These are phyloP conservation scores for Botrytis porri DNA, from an alignment of 2,329 filamentous ascomycete genomes.

Conservation along the genomic window DNA sequence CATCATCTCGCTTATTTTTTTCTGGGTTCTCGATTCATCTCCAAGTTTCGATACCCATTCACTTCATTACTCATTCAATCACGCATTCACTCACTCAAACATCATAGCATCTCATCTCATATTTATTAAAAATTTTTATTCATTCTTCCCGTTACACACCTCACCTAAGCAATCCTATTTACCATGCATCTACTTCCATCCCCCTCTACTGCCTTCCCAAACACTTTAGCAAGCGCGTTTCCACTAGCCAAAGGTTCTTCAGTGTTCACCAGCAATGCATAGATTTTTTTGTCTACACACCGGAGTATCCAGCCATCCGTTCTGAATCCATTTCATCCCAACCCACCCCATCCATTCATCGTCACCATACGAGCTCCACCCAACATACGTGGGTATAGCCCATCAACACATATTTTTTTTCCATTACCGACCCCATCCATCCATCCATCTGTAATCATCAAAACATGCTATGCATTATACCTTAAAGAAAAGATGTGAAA, in stretches of 20 bases:
- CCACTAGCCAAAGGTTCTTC: neutral
- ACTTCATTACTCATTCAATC: neutral
- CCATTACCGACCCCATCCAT: slow-evolving; percentile 6
- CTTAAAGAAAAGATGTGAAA: slow-evolving; percentile 7
- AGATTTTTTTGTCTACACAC: neutral
- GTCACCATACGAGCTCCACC: neutral
- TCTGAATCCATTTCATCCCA: neutral
- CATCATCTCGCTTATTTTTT: neutral
- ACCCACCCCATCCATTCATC: neutral
- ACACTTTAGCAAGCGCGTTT: neutral
- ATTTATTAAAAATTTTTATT: neutral
- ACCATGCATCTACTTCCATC: neutral
- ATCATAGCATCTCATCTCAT: neutral
- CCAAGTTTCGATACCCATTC: neutral
- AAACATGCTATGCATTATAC: slow-evolving; percentile 13
- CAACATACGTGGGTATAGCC: neutral
- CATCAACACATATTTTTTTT: neutral
- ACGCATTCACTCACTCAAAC: neutral
- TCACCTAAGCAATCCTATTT: neutral
- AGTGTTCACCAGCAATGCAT: neutral
- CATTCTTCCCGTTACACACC: neutral
- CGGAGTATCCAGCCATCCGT: slow-evolving; percentile 9
- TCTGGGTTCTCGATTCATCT: neutral
- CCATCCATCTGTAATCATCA: slow-evolving; percentile 7
- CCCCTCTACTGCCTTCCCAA: neutral